Evolutionary conservation across 305 asterid species (phyloP), one percentile per base, ranked within the genome.

Genomic region (Fraxinus velutina): DNA sequence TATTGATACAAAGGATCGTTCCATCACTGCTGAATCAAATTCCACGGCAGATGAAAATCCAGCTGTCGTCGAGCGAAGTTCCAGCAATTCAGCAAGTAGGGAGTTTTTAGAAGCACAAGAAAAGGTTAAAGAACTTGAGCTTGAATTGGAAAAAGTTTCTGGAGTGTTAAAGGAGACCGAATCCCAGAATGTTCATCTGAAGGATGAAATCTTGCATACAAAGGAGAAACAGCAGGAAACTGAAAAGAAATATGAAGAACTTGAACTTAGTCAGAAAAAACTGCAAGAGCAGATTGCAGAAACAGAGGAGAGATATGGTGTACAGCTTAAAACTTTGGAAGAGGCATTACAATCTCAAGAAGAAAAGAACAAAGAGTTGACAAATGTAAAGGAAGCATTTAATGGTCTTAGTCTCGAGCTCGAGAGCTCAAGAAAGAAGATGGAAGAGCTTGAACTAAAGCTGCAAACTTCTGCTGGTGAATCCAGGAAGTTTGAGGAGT

Each of bases 51-150:
- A 34, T 17, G 84, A 83, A 79, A 82, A 84, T 66, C 83, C 86
- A 47, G 29, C 88, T 44, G 77, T 71, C 1, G 60, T 64, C 5
- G 85, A 80, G 60, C 88, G 47, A 34, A 77, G 79, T 36, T 68
- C 79, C 13, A 79, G 78, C 82, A 78, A 74, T 77, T 80, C 83
- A 9, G 39, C 84, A 15, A 80, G 88, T 39, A 87, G 97, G 66
- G 96, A 93, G 74, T 79, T 92, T 74, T 89, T 92, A 1, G 97
- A 95, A 87, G 89, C 95, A 19, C 93, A 86, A 66, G 99, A 93
- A 80, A 90, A 85, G 86, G 88, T 90, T 0, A 87, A 86, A 42
- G 99, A 93, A 75, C 91, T 93, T 3, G 93, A 92, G 84, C 83
- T 80, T 66, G 98, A 93, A 83, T 33, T 95, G 87, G 84, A 88